Base-by-base conservation (phyloP, 2,329 filamentous ascomycete species). In the Dryadomyces sulphureus region DNA sequence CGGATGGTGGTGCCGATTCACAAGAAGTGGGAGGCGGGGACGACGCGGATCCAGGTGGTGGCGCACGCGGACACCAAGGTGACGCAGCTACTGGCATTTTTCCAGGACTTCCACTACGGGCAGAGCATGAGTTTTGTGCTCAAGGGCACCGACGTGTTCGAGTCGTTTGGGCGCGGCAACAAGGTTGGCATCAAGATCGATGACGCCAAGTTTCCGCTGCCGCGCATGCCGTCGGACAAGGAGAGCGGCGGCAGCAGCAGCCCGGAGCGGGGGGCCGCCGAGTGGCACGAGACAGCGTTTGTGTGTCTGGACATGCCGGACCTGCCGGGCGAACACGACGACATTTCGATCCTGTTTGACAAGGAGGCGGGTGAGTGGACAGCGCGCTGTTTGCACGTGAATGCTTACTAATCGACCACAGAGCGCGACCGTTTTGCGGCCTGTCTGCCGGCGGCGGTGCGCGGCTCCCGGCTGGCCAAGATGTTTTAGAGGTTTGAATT, bases 1-100 rank as follows among this genome's bases (percentile, higher is more conserved):
- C 77, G 85, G 53, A 92, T 89, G 81, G 85, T 94, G 12, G 86
- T 94, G 16, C 86, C 86, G 0, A 90, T 94, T 53, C 84, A 93
- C 66, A 94, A 94, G 65, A 92, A 92, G 61, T 93, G 86, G 85
- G 87, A 93, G 58, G 84, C 88, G 2, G 77, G 72, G n/a, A 73
- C 72, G 34, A 85, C 85, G 8, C 78, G 89, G 32, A 69, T 94
- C 7, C 88, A 94, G 59, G 70, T 94, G 34, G 77, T 94, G 32
- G 72, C 78, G 53, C 73, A 79, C 53, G 80, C 82, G 52, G 84
- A 88, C 51, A 51, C 45, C 32, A 84, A 79, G 56, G 74, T 83
- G 14, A 63, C 84, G 20, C 86, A 94, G 60, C 66, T 95, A 25
- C 65, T 93, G 20, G 87, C 81, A 3, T 95, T 94, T 64, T 92